These are phyloP conservation scores for Plasmopara viticola DNA, from an alignment of 352 stramenopile genomes.

Conservation along the genomic window DNA sequence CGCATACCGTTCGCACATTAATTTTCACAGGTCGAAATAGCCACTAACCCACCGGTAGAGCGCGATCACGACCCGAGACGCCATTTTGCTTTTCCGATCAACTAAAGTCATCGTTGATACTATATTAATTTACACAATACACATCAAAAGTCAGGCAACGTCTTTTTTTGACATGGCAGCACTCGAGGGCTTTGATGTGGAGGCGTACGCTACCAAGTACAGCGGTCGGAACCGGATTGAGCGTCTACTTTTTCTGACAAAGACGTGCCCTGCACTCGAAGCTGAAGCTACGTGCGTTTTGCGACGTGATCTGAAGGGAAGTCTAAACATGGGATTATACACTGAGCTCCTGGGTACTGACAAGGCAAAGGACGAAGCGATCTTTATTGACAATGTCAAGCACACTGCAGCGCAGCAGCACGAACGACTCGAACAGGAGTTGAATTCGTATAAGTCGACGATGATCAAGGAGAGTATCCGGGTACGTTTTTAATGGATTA, in stretches of 20 bases:
- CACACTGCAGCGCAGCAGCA: slow-evolving; percentile 62
- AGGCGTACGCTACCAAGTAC: slow-evolving; percentile 80
- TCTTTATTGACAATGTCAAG: slow-evolving; percentile 58
- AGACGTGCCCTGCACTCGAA: slow-evolving; percentile 37
- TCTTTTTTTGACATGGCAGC: slow-evolving; percentile 7
- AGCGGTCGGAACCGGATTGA: slow-evolving; percentile 69
- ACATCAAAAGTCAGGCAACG: slow-evolving; percentile 1
- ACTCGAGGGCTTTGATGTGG: slow-evolving; percentile 65
- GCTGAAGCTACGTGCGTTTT: slow-evolving; percentile 43
- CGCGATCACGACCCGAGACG: slow-evolving; percentile 22
- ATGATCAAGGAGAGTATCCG: slow-evolving; percentile 91
- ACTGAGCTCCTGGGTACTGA: slow-evolving; percentile 46
- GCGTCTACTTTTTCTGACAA: slow-evolving; percentile 64
- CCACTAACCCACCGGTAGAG: slow-evolving; percentile 22
- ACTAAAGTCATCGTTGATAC: not conserved
- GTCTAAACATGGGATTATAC: slow-evolving; percentile 70
- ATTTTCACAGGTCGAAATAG: slow-evolving; percentile 1
- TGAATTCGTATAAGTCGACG: slow-evolving; percentile 89
- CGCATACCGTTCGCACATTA: slow-evolving; percentile 4
- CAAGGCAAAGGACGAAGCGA: slow-evolving; percentile 29
- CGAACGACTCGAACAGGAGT: slow-evolving; percentile 79
- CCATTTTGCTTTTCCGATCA: slow-evolving; percentile 8
- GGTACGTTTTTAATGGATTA: slow-evolving; percentile 24
- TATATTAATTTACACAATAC: not conserved
- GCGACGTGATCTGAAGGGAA: slow-evolving; percentile 52